Conservation (phyloP, 495 filamentous ascomycete species). For the Podospora pseudopauciseta region DNA sequence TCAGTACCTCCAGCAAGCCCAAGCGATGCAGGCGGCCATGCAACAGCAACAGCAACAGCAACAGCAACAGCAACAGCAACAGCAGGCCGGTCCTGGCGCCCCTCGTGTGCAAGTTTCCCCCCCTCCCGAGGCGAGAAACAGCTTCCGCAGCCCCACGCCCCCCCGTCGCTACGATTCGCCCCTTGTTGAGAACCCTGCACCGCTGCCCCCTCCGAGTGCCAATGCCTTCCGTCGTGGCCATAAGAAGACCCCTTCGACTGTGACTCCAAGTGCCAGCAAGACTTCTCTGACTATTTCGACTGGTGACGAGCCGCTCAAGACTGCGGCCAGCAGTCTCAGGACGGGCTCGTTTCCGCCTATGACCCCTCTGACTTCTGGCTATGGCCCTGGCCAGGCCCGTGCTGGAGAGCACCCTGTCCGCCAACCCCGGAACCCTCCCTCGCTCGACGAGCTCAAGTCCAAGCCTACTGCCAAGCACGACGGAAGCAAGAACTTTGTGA, state of each 20-base stretch:
- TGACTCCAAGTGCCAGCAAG: slow-evolving; percentile 59
- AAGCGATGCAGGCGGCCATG: slow-evolving; percentile 36
- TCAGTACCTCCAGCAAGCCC: slow-evolving; percentile 32
- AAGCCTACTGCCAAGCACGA: slow-evolving; percentile 93
- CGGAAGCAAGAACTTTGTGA: slow-evolving; percentile 97
- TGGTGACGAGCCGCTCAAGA: slow-evolving; percentile 53
- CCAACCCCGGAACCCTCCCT: slow-evolving; percentile 89
- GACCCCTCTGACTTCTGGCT: slow-evolving; percentile 75
- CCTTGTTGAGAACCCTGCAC: slow-evolving; percentile 56
- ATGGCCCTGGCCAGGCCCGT: slow-evolving; percentile 88
- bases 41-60: slow-evolving; percentile 30
- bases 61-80: slow-evolving; percentile 1
- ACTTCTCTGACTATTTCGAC: slow-evolving; percentile 54
- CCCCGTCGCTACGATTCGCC: slow-evolving; percentile 60
- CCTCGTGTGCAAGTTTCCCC: slow-evolving; percentile 76
- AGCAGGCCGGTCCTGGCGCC: slow-evolving; percentile 33
- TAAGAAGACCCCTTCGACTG: slow-evolving; percentile 74
- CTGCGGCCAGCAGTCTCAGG: slow-evolving; percentile 58
- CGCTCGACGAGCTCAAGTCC: slow-evolving; percentile 82
- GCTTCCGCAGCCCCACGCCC: slow-evolving; percentile 61
- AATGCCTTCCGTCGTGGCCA: slow-evolving; percentile 89
- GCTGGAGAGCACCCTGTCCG: slow-evolving; percentile 92
- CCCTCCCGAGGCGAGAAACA: slow-evolving; percentile 55
- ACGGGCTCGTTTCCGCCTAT: slow-evolving; percentile 66
- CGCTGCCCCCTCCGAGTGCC: slow-evolving; percentile 73